Percentiles rank a stretch among this genome's conserved stretches.
Conservation (phyloP, 331 rosid genomes). For the Acacia pycnantha region DNA sequence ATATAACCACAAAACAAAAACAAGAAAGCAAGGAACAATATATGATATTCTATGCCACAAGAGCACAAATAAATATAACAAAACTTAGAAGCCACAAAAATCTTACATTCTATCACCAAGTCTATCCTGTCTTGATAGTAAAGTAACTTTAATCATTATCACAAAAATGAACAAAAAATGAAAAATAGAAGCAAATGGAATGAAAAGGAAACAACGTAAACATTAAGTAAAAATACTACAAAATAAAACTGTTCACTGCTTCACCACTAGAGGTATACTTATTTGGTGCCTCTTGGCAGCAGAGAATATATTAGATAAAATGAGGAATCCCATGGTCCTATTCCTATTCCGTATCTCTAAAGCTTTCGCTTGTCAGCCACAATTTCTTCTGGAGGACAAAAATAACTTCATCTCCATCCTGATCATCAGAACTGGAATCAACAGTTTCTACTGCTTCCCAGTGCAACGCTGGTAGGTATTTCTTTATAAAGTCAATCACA, state of each 20-base stretch:
- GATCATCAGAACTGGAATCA: constrained; percentile 47
- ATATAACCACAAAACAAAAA: neutral
- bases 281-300: constrained; percentile 46
- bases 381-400: constrained; percentile 74
- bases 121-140: constrained; percentile 35
- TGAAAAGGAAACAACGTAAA: constrained; percentile 26
- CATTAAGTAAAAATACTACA: constrained; percentile 42
- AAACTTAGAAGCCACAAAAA: constrained; percentile 26
- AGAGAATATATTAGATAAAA: constrained; percentile 26
- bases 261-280: constrained; percentile 41
- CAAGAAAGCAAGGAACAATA: neutral
- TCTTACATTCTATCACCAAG: constrained; percentile 27
- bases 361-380: constrained; percentile 64
- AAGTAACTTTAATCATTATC: constrained; percentile 42
- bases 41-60: constrained; percentile 8
- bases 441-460: constrained; percentile 73
- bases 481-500: constrained; percentile 62
- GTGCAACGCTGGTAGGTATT: constrained; percentile 61
- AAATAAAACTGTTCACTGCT: constrained; percentile 39
- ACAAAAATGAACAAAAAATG: constrained; percentile 25
- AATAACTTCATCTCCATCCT: constrained; percentile 55
- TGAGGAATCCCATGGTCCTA: constrained; percentile 35
- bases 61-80: constrained; percentile 15
- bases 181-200: constrained; percentile 12
- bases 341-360: constrained; percentile 55